Evolutionary conservation across 495 filamentous ascomycete species (phyloP), one percentile per base, ranked within the genome.

Genomic region (Daldinia loculata): DNA sequence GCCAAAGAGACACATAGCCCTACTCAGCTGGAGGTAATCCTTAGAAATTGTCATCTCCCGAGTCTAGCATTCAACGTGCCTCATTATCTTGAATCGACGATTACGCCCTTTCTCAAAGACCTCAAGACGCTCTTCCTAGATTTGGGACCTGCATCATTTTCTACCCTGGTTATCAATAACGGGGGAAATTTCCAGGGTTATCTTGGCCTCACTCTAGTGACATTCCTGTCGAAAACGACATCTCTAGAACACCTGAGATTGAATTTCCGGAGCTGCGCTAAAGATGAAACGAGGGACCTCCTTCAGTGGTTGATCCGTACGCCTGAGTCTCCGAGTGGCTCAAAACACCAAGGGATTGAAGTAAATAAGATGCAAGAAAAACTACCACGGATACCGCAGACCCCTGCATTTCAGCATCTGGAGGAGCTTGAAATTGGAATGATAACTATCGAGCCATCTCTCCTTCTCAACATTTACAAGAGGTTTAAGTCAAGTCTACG

Each of bases 51-150:
- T 19, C 39, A 53, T 2, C 24, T 80, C 32, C 69, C 60, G 19
- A 74, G 83, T 27, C 7, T 34, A 0, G 72, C 79, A 48, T 81
- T 84, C 57, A 69, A 70, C 39, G 71, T 85, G 52, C 80, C 80
- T 11, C 58, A 63, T 19, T 75, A 68, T 19, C 50, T 80, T 0
- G 65, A 77, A 43, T 30, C 74, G 4, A 34, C 56, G 4, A 45
- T 82, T 19, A 17, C 53, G 17, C 70, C 77, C 5, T 67, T 82
- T 5, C 74, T 85, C 0, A 61, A 38, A 2, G 70, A 72, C 38
- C 72, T 85, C 58, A 72, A 74, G 41, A 71, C 63, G 9, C 75
- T 86, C 9, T 80, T 82, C 39, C 74, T 86, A 11, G 76, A 77
- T 15, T 34, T 76, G 12, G 75, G 72, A 1, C 52, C 56, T 6